Evolutionary conservation across 495 filamentous ascomycete species (phyloP), one percentile per base, ranked within the genome.

Genomic region (Friedmanniomyces endolithicus): DNA sequence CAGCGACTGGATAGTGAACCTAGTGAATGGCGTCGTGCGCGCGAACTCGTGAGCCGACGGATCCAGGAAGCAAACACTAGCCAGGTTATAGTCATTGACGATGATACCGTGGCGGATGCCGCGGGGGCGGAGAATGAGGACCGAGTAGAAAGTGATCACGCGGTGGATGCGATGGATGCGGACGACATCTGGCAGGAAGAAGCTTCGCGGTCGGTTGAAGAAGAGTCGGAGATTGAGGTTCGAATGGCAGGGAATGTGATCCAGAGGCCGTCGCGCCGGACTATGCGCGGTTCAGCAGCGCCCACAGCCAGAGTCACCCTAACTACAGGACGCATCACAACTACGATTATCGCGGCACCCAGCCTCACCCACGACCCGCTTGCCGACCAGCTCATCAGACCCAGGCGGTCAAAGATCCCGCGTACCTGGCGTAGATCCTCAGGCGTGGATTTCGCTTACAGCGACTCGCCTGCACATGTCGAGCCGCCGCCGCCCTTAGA

Each of bases 11-110:
- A 43, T 27, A 47, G 37, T 19, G 47, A 57, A 39, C 20, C 58
- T 3, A 44, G n/a, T 17, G 53, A 72, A 48, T 79, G 74, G 72
- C 75, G 78, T 49, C 64, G 60, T 8, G 74, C 77, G 43, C 68
- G 77, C 35, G 72, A 79, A 52, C 68, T 67, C 11, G 70, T 79
- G 31, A 78, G 72, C 59, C 70, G 65, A 9, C 67, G 77, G 35
- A 76, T 78, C 48, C 61, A 74, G 27, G 41, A 16, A n/a, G 50
- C 47, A 29, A 44, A 52, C 11, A 39, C 47, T 6, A 50, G 55
- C 17, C 44, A 19, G 17, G 33, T 49, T 1, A 22, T 8, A 3
- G 44, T 56, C 2, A 19, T 7, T 19, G 35, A 53, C n/a, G 58
- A 61, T 6, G 58, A 52, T 11, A 37, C 35, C 6, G 37, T 48